These are phyloP conservation scores for Gossypium gossypioides DNA, from an alignment of 441 rosid genomes.

Conservation along the genomic window DNA sequence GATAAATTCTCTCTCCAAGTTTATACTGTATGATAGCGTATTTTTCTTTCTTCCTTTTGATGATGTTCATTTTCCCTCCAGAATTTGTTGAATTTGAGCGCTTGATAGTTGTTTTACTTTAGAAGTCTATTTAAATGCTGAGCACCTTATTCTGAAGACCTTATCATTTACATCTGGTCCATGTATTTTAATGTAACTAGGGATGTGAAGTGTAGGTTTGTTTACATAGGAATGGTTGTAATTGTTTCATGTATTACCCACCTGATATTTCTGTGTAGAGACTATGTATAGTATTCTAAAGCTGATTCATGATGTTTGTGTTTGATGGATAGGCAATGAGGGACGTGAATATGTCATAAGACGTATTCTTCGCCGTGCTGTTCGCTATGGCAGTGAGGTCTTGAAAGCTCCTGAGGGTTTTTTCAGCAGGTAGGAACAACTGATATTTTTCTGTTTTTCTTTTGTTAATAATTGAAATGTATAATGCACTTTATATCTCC, in stretches of 20 bases:
- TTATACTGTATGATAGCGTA: background rate
- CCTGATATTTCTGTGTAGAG: background rate
- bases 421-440: slow-evolving; percentile 61
- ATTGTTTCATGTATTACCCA: background rate
- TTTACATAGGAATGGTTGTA: background rate
- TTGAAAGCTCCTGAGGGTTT: slow-evolving; percentile 85
- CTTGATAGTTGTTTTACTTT: background rate
- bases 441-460: background rate
- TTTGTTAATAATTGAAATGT: slow-evolving; percentile 5
- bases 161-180: background rate
- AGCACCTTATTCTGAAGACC: background rate
- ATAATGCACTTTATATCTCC: background rate
- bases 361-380: slow-evolving; percentile 98
- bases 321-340: slow-evolving; percentile 59
- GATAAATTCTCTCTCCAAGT: background rate
- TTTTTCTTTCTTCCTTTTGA: background rate
- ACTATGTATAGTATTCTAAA: background rate
- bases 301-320: slow-evolving; percentile 14
- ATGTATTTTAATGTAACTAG: background rate
- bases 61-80: background rate
- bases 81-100: background rate
- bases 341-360: slow-evolving; percentile 95
- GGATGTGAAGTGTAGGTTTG: background rate
- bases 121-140: background rate
- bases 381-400: slow-evolving; percentile 89